Evolutionary conservation across 2,329 filamentous ascomycete genomes (phyloP), one percentile per base, ranked within the genome.

Genomic region (Exophiala viscosa): DNA sequence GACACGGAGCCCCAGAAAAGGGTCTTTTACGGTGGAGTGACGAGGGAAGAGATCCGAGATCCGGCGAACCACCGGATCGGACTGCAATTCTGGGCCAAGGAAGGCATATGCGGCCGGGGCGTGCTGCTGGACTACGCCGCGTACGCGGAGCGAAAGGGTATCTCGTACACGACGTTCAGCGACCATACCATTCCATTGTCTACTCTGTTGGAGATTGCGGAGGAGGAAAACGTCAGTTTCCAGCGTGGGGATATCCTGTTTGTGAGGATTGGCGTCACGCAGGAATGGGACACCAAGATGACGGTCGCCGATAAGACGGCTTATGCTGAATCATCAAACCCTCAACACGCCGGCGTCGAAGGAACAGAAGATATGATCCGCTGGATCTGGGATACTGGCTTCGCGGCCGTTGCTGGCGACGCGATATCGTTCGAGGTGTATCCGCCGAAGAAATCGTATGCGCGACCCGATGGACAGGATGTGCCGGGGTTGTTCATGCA

Each of bases 311-410:
- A 70, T 5, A 60, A 75, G 1, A 66, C 67, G 2, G 62, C 65
- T 5, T 63, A 64, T 5, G 56, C 60, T 0, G 52, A 64, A 0
- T 68, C 68, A 0, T 65, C 69, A 1, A 67, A 39, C n/a, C 55
- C 55, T 17, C 49, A 52, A 31, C 55, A 58, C 20, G 45, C 73
- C 49, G 80, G 79, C 1, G 68, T 81, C 2, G 71, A 79, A 45
- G 75, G 75, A 0, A 74, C 72, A 2, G 68, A 75, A 13, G 72
- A 70, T 4, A 75, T 74, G 5, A 69, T 81, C 11, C 70, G 73
- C 34, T 84, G 81, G 80, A 67, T 83, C 14, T 84, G 80, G 79
- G 75, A 82, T 48, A 71, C 76, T 45, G 68, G 71, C 11, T 82
- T 84, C 58, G 69, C 79, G 0, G 81, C 81, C 1, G 74, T 83